These are phyloP conservation scores for Cymbidium sinense DNA, from an alignment of 106 monocot species.

Conservation along the genomic window DNA sequence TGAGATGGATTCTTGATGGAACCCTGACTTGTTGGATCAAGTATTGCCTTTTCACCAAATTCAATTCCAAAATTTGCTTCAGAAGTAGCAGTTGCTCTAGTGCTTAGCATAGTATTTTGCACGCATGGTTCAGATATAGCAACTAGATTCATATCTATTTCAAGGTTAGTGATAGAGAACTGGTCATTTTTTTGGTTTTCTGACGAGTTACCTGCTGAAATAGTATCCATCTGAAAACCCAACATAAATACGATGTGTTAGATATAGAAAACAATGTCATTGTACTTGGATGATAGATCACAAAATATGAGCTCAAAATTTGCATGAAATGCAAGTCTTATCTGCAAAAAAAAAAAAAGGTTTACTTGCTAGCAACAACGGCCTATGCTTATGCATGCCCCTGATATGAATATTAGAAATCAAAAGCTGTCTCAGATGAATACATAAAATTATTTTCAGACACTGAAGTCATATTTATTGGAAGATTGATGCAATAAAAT, in stretches of 20 bases:
- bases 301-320: background rate
- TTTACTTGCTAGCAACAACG: no score
- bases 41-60: no score
- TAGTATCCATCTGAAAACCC: slow-evolving; percentile 10
- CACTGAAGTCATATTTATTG: background rate
- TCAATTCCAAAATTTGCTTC: no score
- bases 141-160: background rate
- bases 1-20: no score
- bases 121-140: background rate
- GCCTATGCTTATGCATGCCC: background rate
- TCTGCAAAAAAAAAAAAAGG: no score
- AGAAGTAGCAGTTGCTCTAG: no score
- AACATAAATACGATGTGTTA: background rate
- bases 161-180: no score
- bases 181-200: no score
- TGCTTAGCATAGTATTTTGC: no score
- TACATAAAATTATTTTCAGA: background rate
- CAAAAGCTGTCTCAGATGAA: background rate
- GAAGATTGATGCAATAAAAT: no score
- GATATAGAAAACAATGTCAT: background rate
- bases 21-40: no score
- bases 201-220: background rate
- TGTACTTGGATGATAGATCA: background rate
- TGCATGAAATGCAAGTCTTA: no score
- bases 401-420: background rate